Conservation (phyloP, 805 yeast genomes). For the Saccharomycopsis olivae region DNA sequence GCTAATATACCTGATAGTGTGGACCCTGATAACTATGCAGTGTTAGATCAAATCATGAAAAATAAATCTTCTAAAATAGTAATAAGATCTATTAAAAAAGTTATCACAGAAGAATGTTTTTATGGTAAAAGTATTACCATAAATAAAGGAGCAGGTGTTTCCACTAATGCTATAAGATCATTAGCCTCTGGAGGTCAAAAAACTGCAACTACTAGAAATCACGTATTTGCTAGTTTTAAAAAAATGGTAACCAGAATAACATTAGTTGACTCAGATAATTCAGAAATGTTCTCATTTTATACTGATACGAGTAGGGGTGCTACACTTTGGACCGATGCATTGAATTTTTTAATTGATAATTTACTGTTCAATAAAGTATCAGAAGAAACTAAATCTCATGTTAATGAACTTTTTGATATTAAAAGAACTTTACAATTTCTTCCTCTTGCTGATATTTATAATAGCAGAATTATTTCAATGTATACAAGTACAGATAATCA, state of each 20-base stretch:
- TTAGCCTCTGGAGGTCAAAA: not conserved
- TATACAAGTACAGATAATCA: conserved; percentile 1
- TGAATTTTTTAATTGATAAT: conserved; percentile 12
- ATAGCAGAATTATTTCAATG: conserved; percentile 5
- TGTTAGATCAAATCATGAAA: not conserved
- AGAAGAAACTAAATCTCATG: conserved; percentile 9
- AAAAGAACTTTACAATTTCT: conserved; percentile 12
- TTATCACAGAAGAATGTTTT: conserved; percentile 1
- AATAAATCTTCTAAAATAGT: not conserved
- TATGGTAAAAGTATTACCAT: not conserved
- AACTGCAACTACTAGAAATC: not conserved
- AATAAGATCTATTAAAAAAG: conserved; percentile 7
- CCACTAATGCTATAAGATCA: not conserved
- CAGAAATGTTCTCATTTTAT: conserved; percentile 9
- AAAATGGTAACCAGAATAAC: conserved; percentile 11
- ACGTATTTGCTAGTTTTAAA: conserved; percentile 5
- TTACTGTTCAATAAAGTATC: conserved; percentile 8
- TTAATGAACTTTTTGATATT: conserved; percentile 15
- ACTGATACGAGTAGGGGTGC: conserved; percentile 8
- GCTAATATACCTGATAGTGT: too few relatives aligned
- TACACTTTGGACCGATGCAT: conserved; percentile 13
- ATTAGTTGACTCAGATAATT: not conserved
- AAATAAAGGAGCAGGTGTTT: not conserved
- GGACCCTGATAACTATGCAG: too few relatives aligned
- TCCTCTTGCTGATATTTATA: conserved; percentile 10